Evolutionary conservation across 2,329 filamentous ascomycete genomes (phyloP), one percentile per base, ranked within the genome.

Genomic region (Exophiala mesophila): DNA sequence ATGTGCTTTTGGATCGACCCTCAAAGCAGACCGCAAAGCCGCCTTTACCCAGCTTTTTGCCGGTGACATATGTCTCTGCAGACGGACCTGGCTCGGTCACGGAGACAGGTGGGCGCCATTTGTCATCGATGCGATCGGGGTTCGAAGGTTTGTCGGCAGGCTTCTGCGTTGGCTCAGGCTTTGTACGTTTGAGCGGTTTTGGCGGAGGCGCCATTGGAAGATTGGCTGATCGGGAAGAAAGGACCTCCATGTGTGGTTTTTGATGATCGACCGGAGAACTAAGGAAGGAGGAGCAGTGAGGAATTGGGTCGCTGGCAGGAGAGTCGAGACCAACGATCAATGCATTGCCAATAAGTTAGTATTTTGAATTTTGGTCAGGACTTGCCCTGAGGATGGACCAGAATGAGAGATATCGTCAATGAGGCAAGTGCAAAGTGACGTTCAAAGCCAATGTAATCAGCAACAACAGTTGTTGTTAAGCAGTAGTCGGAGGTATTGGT

Each of bases 1-100:
- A 60, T 45, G 69, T 70, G 26, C 64, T 62, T 45, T 60, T 53
- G 36, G 70, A 53, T 29, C 61, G 63, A 2, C 69, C 70, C 52
- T 73, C 68, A 42, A 72, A 72, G 44, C 70, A 73, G 13, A 73
- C 63, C 3, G 70, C 70, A 56, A 73, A 73, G 0, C 70, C 70
- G 26, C 70, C 70, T 55, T 71, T 72, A 1, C 70, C 70, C 13
- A 73, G 54, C 40, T 70, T 70, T 18, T 52, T 60, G 8, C 70
- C 70, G 2, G 66, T 69, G 2, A 62, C 52, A 47, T 72, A 73
- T 46, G 61, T 62, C 53, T 73, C 69, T 15, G 63, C 64, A 41
- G 64, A 57, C 21, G 63, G 60, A 15, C 61, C 68, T 4, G 70
- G 70, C 47, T 73, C 70, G 19, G 59, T 54, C 9, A 73, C 63